phyloP scores from a whole-genome alignment of 352 stramenopile species.

The Phytophthora fragariaefolia region DNA sequence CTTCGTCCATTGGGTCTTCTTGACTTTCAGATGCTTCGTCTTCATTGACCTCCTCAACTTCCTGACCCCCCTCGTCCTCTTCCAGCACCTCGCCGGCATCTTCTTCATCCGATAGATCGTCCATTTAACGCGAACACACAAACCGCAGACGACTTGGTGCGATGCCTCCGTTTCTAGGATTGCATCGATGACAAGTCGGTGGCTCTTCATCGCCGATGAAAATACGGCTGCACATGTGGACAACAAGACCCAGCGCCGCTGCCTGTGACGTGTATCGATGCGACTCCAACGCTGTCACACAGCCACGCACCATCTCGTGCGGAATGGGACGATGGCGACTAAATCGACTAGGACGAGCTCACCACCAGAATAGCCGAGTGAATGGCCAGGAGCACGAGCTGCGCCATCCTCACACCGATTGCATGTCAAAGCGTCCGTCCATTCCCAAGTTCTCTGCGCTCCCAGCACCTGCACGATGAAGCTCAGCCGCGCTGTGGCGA shows the following conservation, averaged over 20 bases:
- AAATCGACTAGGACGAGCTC: slow-evolving; percentile 2
- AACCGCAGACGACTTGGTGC: no score
- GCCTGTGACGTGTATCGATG: not conserved
- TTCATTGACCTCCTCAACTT: slow-evolving; percentile 5
- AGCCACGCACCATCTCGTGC: slow-evolving; percentile 17
- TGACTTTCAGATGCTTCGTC: slow-evolving; percentile 4
- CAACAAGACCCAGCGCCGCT: not conserved
- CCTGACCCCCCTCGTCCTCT: slow-evolving; percentile 6
- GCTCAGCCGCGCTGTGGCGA: slow-evolving; percentile 2
- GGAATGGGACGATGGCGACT: slow-evolving; percentile 13
- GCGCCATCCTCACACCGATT: slow-evolving; percentile 13
- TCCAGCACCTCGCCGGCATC: not conserved
- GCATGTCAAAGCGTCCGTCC: not conserved
- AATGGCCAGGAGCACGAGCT: no score
- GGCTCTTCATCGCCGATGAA: not conserved
- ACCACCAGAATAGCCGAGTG: slow-evolving; percentile 18
- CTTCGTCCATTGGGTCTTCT: not conserved
- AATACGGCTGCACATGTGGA: not conserved
- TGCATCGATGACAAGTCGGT: not conserved
- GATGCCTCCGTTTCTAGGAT: no score
- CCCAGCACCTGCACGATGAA: slow-evolving; percentile 8
- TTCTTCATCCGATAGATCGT: slow-evolving; percentile 4
- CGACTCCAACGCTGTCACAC: not conserved
- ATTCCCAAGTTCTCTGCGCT: not conserved
- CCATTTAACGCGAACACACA: no score